phyloP scores from a whole-genome alignment of 2,329 filamentous ascomycete genomes.

The Colletotrichum melonis region DNA sequence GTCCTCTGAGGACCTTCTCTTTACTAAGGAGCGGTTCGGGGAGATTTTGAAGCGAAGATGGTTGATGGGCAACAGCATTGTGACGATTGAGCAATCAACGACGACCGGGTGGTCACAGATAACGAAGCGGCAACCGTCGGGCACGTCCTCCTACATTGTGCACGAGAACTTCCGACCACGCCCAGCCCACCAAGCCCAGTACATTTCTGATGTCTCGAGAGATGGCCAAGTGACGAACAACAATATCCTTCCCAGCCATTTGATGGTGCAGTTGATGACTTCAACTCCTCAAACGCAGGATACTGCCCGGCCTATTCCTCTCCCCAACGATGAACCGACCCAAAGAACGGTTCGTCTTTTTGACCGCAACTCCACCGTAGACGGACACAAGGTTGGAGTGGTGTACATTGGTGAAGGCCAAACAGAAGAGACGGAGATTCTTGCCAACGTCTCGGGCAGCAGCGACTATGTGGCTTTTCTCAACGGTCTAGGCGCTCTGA shows the following conservation, averaged over 20 bases:
- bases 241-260: constrained; percentile 77
- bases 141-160: constrained; percentile 69
- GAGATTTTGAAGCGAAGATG: constrained; percentile 75
- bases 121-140: constrained; percentile 78
- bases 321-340: constrained; percentile 77
- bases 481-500: constrained; percentile 82
- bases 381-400: constrained; percentile 95
- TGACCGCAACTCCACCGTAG: constrained; percentile 88
- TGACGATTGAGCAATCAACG: constrained; percentile 79
- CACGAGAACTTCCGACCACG: constrained; percentile 69
- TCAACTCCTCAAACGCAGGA: constrained; percentile 69
- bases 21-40: constrained; percentile 73
- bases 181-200: constrained; percentile 65
- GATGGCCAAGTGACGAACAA: constrained; percentile 66
- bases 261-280: constrained; percentile 76
- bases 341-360: constrained; percentile 82
- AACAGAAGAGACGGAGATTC: constrained; percentile 82
- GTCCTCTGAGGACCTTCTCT: constrained; percentile 73
- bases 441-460: constrained; percentile 88
- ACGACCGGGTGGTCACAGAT: constrained; percentile 76
- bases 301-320: constrained; percentile 75
- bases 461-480: constrained; percentile 90
- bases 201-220: constrained; percentile 59
- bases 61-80: constrained; percentile 78
- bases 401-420: constrained; percentile 93